These are phyloP conservation scores for Macrophomina pseudophaseolina DNA, from an alignment of 2,329 filamentous ascomycete species.

Conservation along the genomic window DNA sequence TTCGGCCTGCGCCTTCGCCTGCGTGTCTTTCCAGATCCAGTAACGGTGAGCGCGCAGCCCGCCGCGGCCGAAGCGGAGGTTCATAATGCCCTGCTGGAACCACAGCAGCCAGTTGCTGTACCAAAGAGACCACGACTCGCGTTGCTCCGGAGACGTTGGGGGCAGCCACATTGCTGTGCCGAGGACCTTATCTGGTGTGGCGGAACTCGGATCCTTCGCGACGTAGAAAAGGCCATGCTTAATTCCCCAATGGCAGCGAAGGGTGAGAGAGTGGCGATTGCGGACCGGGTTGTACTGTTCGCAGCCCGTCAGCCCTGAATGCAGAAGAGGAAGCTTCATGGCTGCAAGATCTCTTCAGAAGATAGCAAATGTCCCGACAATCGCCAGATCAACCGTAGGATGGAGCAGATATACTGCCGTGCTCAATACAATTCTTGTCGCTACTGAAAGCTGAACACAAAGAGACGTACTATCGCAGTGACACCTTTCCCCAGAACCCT, in stretches of 20 bases:
- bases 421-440: too few species aligned
- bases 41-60: conserved; percentile 72
- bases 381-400: too few species aligned
- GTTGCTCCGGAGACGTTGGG: conserved; percentile 55
- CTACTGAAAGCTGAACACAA: too few species aligned
- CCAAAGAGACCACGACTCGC: conserved; percentile 66
- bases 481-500: too few species aligned
- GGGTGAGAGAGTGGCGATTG: conserved; percentile 66
- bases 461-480: too few species aligned
- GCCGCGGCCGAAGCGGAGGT: conserved; percentile 70
- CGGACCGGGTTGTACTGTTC: conserved; percentile 64
- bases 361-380: too few species aligned
- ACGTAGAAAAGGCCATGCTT: conserved; percentile 72
- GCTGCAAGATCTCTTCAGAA: too few species aligned
- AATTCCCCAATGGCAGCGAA: conserved; percentile 74
- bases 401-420: too few species aligned
- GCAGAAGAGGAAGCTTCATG: not conserved
- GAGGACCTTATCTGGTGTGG: conserved; percentile 57
- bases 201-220: conserved; percentile 61
- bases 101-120: conserved; percentile 69
- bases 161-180: conserved; percentile 76
- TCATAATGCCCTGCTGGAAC: conserved; percentile 69
- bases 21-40: conserved; percentile 73
- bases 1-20: conserved; percentile 64
- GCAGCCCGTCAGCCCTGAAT: not conserved